Base-by-base conservation (phyloP, 2,329 filamentous ascomycete species). In the Anisogramma anomala region DNA sequence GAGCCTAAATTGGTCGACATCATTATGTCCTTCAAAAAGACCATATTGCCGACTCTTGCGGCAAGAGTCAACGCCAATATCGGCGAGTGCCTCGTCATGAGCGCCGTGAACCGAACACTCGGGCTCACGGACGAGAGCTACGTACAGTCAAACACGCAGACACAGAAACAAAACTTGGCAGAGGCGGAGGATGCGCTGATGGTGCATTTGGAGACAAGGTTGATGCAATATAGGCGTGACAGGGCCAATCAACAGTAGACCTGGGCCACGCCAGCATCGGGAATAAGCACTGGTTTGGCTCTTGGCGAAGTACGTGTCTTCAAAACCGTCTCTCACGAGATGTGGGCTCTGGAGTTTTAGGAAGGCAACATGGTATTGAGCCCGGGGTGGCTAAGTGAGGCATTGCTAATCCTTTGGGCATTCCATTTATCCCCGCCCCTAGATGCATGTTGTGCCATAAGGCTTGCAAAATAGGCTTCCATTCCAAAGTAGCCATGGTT, bases 61-160 rank as follows among this genome's bases (percentile, higher is more conserved):
- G 54, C 49, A 0, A 63, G 60, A 31, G 53, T 62, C 37, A 66
- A 66, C 17, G 58, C 60, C 40, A 56, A 56, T 19, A 61, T 61
- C 44, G 63, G 67, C 10, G 67, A 72, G 48, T 61, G 62, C 9
- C 56, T 72, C 25, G 58, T 69, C 0, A 52, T 72, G 23, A 71
- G 68, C 2, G 68, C 69, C 10, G 67, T 72, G 34, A 65, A 72
- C 46, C 67, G 67, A 17, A 66, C 68, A 2, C 56, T 72, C 6
- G 69, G 67, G 3, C 59, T 72, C 14, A 62, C 66, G 3, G 60
- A 65, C 25, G 58, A 59, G 4, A 70, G 64, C 46, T 53, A 55
- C 26, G 53, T 59, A 47, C 52, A 45, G 19, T 42, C 50, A 9
- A 49, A 45, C 10, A 42, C 46, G 20, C 56, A 57, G 23, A 34